Evolutionary conservation across 345 rosid genomes (phyloP).

Genomic region (Citrus trifoliata): DNA sequence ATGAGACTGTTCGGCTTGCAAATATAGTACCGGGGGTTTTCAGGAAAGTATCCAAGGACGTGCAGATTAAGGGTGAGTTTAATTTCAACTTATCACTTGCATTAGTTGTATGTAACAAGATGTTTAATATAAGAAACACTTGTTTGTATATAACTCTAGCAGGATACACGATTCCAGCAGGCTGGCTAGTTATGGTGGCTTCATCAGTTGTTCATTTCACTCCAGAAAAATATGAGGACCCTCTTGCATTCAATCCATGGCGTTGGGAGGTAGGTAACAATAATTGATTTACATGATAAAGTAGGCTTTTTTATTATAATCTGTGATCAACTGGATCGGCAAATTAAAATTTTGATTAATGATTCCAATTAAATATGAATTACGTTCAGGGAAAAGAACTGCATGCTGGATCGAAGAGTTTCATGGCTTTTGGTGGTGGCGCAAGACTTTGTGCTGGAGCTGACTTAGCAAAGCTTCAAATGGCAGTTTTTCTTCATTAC

Average conservation of each 20-base stretch:
- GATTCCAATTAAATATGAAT: background rate
- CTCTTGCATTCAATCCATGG: constrained; percentile 28
- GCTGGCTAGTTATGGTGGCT: constrained; percentile 16
- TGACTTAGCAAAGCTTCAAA: constrained; percentile 15
- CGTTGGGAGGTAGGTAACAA: constrained; percentile 19
- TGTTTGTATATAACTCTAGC: background rate
- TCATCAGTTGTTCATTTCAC: constrained; percentile 20
- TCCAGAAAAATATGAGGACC: constrained; percentile 14
- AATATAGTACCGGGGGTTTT: constrained; percentile 26
- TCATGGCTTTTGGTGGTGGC: constrained; percentile 24
- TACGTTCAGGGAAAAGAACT: background rate
- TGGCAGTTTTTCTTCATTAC: constrained; percentile 25
- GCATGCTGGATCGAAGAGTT: constrained; percentile 18
- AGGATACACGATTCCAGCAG: constrained; percentile 42
- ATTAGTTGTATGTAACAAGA: background rate
- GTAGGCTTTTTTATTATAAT: background rate
- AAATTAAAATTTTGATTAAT: background rate
- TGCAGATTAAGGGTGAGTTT: constrained; percentile 31
- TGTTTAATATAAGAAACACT: background rate
- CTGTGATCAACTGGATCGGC: too few relatives aligned
- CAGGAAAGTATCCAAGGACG: constrained; percentile 36
- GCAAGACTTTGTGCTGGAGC: constrained; percentile 25
- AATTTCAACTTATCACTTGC: background rate
- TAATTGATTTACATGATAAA: background rate
- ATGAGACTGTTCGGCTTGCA: constrained; percentile 39